These are phyloP conservation scores for Fusarium tjaetaba DNA, from an alignment of 2,329 filamentous ascomycete genomes.

Conservation along the genomic window DNA sequence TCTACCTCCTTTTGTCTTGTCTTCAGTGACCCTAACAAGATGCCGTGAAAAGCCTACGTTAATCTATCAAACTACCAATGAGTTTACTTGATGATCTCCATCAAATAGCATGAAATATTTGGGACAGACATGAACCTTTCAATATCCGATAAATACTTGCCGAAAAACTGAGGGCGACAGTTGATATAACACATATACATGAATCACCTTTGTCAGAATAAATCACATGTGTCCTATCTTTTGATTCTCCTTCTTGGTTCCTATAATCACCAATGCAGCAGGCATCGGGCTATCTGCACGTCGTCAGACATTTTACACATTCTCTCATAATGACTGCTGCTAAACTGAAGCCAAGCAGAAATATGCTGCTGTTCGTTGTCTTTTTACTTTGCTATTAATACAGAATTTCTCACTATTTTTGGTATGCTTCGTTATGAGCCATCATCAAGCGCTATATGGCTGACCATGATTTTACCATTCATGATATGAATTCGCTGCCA, in stretches of 20 bases:
- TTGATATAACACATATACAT: not conserved
- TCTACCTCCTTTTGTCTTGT: not conserved
- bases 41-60: not conserved
- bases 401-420: conserved; percentile 9
- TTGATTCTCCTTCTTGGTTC: not conserved
- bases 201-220: not conserved
- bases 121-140: not conserved
- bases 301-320: not conserved
- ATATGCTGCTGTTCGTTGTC: not conserved
- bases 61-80: not conserved
- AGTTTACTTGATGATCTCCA: not conserved
- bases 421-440: conserved; percentile 19
- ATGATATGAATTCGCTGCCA: conserved; percentile 12
- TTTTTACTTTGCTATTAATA: conserved; percentile 24
- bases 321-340: not conserved
- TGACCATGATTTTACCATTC: not conserved
- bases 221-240: not conserved
- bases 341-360: not conserved
- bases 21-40: not conserved
- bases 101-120: not conserved
- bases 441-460: conserved; percentile 3
- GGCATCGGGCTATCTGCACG: not conserved
- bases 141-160: not conserved
- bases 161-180: too few relatives aligned
- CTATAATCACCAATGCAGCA: not conserved